Evolutionary conservation across 768 basidiomycete genomes (phyloP).

Genomic region (Chalciporus pseudorubinellus): DNA sequence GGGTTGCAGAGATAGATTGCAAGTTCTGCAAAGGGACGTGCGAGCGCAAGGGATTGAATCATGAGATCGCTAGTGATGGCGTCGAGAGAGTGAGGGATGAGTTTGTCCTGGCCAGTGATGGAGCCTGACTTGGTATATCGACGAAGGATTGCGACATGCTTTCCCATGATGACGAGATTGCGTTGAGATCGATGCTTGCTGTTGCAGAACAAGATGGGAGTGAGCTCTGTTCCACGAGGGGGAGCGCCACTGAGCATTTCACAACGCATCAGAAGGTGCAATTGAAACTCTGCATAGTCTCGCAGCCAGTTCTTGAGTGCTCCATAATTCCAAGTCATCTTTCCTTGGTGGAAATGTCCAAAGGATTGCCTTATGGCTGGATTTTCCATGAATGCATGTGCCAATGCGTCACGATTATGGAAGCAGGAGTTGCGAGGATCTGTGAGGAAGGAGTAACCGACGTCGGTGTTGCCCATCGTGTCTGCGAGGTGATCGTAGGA

Average conservation of each 20-base stretch:
- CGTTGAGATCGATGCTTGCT: too few species aligned
- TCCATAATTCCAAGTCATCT: not conserved
- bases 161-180: too few species aligned
- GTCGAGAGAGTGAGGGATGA: slow-evolving; percentile 30
- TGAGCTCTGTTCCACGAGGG: too few species aligned
- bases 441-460: not conserved
- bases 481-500: not conserved
- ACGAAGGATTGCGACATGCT: not conserved
- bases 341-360: not conserved
- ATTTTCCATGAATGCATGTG: not conserved
- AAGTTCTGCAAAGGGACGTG: slow-evolving; percentile 14
- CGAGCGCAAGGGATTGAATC: slow-evolving; percentile 26
- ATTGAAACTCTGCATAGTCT: too few species aligned
- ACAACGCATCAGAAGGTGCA: too few species aligned
- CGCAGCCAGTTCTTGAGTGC: not conserved
- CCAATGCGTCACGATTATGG: not conserved
- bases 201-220: too few species aligned
- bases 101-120: slow-evolving; percentile 10
- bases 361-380: not conserved
- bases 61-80: slow-evolving; percentile 23
- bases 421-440: not conserved
- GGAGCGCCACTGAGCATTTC: too few species aligned
- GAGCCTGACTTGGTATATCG: not conserved
- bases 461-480: not conserved
- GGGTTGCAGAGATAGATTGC: slow-evolving; percentile 1